Evolutionary conservation across 805 yeast genomes (phyloP).

Genomic region (Zygosaccharomyces kombuchaensis): DNA sequence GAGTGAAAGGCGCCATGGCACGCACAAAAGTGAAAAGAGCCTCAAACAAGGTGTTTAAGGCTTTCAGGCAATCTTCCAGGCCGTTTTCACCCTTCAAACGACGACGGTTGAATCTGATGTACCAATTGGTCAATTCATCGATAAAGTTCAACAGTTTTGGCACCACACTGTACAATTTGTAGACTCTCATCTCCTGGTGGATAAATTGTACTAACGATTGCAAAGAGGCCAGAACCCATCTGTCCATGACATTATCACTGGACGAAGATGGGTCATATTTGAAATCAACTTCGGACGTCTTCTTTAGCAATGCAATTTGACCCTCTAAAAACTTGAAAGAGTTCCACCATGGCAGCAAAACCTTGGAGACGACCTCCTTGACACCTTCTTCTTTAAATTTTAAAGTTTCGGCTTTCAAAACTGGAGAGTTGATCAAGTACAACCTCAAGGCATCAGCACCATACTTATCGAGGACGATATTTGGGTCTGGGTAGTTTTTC

Average conservation of each 20-base stretch:
- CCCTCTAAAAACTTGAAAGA: constrained; percentile 95
- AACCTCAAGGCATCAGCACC: constrained; percentile 98
- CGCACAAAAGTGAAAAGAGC: constrained; percentile 83
- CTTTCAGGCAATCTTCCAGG: constrained; percentile 73
- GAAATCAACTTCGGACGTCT: constrained; percentile 66
- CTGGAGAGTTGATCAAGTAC: constrained; percentile 95
- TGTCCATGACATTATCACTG: constrained; percentile 92
- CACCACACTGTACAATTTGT: constrained; percentile 92
- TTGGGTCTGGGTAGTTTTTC: constrained; percentile 97
- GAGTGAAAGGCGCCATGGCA: constrained; percentile 99
- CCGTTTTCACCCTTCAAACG: constrained; percentile 96
- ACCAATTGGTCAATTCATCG: constrained; percentile 97
- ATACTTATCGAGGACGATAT: constrained; percentile 69
- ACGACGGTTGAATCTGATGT: constrained; percentile 95
- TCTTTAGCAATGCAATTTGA: constrained; percentile 79
- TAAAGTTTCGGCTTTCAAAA: constrained; percentile 91
- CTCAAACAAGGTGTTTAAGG: constrained; percentile 87
- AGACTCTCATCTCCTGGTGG: constrained; percentile 84
- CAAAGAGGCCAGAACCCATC: constrained; percentile 94
- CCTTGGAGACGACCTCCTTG: constrained; percentile 93
- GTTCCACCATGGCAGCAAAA: constrained; percentile 97
- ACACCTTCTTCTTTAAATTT: constrained; percentile 99
- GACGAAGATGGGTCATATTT: constrained; percentile 58
- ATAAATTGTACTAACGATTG: constrained; percentile 85
- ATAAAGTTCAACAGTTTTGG: constrained; percentile 84